Conservation (phyloP, 1,284 basidiomycete species). For the Pterulicium gracile region DNA sequence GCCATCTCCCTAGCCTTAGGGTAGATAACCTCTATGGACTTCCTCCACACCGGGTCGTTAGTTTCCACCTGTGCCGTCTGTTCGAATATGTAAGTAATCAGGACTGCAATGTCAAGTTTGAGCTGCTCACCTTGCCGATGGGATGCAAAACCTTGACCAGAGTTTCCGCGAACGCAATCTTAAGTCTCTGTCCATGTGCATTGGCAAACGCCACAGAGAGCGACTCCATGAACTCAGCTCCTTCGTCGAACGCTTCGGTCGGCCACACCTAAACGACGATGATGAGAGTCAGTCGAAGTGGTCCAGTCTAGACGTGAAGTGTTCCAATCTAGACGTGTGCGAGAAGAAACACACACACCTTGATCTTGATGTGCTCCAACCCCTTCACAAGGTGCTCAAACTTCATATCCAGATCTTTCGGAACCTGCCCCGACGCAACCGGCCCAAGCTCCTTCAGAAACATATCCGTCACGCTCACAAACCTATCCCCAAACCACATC, state of each 20-base stretch:
- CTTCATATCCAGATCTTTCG: constrained; percentile 70
- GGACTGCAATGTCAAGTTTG: constrained; percentile 4
- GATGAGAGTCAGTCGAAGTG: constrained; percentile 5
- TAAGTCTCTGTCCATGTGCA: constrained; percentile 78
- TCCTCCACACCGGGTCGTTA: constrained; percentile 91
- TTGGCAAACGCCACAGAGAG: constrained; percentile 78
- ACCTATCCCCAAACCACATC: constrained; percentile 31
- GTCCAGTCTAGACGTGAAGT: too few relatives aligned
- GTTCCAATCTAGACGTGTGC: too few relatives aligned
- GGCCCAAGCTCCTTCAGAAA: constrained; percentile 73
- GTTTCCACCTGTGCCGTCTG: constrained; percentile 93
- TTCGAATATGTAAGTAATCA: too few relatives aligned
- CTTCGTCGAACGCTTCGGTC: constrained; percentile 87
- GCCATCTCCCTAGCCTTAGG: constrained; percentile 83
- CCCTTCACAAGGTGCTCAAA: constrained; percentile 79
- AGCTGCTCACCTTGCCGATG: constrained; percentile 66
- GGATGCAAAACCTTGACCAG: constrained; percentile 77
- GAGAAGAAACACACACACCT: constrained; percentile 31
- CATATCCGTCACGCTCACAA: constrained; percentile 79
- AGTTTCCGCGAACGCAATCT: constrained; percentile 81
- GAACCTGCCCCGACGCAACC: constrained; percentile 60
- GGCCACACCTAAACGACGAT: constrained; percentile 67
- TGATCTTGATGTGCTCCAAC: constrained; percentile 70
- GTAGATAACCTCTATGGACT: constrained; percentile 80
- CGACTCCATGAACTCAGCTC: constrained; percentile 82